Conservation (phyloP, 1,284 basidiomycete species). For the Phlebopus sp. region DNA sequence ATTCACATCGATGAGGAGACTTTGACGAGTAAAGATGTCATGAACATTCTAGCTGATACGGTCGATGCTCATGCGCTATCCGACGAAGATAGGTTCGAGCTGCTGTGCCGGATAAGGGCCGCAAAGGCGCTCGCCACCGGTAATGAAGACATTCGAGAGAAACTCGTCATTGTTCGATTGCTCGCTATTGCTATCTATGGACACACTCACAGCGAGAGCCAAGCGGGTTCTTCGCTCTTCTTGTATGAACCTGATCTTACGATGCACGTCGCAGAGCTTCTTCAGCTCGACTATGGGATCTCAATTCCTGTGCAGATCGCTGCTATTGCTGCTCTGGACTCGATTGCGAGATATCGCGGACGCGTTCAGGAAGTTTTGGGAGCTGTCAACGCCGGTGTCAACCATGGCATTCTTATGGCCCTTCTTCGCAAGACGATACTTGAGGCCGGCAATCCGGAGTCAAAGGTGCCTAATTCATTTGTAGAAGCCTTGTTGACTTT, state of each 20-base stretch:
- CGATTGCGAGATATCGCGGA: constrained; percentile 80
- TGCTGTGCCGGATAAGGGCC: constrained; percentile 85
- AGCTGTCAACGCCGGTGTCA: constrained; percentile 92
- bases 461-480: constrained; percentile 73
- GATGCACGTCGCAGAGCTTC: constrained; percentile 83
- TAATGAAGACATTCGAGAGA: constrained; percentile 65
- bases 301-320: constrained; percentile 75
- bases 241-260: constrained; percentile 93
- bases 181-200: constrained; percentile 89
- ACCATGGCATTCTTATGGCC: constrained; percentile 92
- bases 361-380: constrained; percentile 87
- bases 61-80: constrained; percentile 76
- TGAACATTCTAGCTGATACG: constrained; percentile 75
- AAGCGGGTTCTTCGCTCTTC: constrained; percentile 82
- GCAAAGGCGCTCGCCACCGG: constrained; percentile 65
- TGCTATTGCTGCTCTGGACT: constrained; percentile 87
- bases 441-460: constrained; percentile 65
- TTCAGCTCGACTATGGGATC: constrained; percentile 74
- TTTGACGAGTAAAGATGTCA: constrained; percentile 56
- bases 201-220: constrained; percentile 77
- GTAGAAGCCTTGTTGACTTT: constrained; percentile 87
- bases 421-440: constrained; percentile 77
- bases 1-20: constrained; percentile 64
- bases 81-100: constrained; percentile 83
- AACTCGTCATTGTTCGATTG: constrained; percentile 80